Base-by-base conservation (phyloP, 345 rosid genomes). In the Geranium brycei region DNA sequence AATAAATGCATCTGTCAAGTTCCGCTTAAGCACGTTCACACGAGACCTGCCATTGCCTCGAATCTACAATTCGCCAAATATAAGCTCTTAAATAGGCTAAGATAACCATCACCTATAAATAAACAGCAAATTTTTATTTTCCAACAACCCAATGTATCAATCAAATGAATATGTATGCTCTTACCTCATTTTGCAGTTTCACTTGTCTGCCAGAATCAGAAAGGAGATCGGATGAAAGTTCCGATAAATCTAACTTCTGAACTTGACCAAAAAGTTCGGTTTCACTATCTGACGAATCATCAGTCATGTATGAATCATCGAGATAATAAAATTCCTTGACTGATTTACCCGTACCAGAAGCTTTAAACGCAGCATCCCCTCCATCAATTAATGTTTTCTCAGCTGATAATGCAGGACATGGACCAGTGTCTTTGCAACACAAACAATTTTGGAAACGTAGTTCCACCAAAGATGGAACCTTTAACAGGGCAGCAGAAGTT, bases 381-480 rank as follows among this genome's bases (percentile, higher is more conserved):
- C 4, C 31, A 69, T 59, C 35, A 17, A 63, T 31, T 47, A 59
- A 68, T 56, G 51, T 61, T 32, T 72, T 62, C 69, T 66, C 70
- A 53, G 67, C 66, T 51, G 68, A 60, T 58, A 67, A 72, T 57
- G 78, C 68, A 71, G 74, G 66, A 66, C 84, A 83, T 14, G 78
- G 75, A 8, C 80, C 69, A 4, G 84, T 76, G 72, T 78, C 75
- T 68, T 65, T 69, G 72, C 87, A 83, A 69, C 80, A 78, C 66
- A 77, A 69, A 62, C 83, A 80, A 64, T 75, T 80, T 63, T 83
- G 87, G 73, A 80, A 83, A 19, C 82, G 69, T 58, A 83, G 67
- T 71, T 83, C 82, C 47, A 59, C 40, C 60, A 83, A 64, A 62
- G 80, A 83, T 60, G 82, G 77, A 60, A 83, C 78, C 63, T 78